Evolutionary conservation across 192 early-diverging fungal species (phyloP), one percentile per base, ranked within the genome.

Genomic region (Podila clonocystis): DNA sequence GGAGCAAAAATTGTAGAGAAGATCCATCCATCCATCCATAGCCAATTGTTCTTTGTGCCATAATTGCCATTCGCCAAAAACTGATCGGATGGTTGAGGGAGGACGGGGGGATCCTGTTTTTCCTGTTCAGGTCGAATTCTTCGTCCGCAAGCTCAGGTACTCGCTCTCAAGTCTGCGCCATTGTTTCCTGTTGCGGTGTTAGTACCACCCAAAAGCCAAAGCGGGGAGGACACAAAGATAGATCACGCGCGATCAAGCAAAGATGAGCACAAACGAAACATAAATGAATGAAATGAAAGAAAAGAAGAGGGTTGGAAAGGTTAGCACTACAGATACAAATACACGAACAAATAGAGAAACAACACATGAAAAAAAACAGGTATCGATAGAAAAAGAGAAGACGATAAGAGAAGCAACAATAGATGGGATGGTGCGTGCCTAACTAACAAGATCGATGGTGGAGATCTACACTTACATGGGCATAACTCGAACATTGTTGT

Each of bases 401-500:
- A 65, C 9, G 19, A 65, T 50, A 30, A 11, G 38, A 31, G 61
- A 48, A 48, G 36, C 55, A n/a, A 17, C 1, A 20, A 65, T n/a
- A 22, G 24, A 63, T 58, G 12, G 52, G 29, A 9, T 29, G n/a
- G 2, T 34, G n/a, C 34, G n/a, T 24, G 24, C 8, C 52, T 11
- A 55, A 26, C 22, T 9, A 55, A 26, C n/a, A 20, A 55, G 52
- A 55, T 45, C 41, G 41, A 45, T 48, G 2, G 33, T 58, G 34
- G 22, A 2, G 28, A 41, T 20, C 12, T 4, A 22, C 48, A 20
- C 71, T 41, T 80, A 80, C 77, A 80, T 80, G 19, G 77, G 77
- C 77, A 80, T 80, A 20, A 80, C 77, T 7, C 77, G 77, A 9
- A 80, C 77, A 58, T 65, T 63, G 33, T 80, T 80, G 62, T 80